Percentiles rank a stretch among this genome's conserved stretches.
Evolutionary conservation across 805 yeast genomes (phyloP).

Genomic region (Priceomyces medius): DNA sequence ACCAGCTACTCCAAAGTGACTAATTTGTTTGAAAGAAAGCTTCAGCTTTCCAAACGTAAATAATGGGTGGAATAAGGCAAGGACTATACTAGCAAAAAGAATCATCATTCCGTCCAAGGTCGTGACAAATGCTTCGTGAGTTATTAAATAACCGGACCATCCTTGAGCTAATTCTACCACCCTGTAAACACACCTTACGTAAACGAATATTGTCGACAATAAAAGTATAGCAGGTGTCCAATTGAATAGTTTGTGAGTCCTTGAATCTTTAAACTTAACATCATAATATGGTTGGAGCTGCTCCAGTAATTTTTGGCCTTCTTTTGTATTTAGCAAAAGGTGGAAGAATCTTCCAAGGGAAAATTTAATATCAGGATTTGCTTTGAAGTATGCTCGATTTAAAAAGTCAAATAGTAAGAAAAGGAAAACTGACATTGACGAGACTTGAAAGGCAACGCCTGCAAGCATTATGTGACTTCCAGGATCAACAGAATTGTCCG

Average conservation of each 20-base stretch:
- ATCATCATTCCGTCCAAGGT: constrained; percentile 32
- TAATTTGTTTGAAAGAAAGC: not conserved
- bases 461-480: constrained; percentile 76
- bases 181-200: constrained; percentile 70
- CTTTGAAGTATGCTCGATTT: constrained; percentile 34
- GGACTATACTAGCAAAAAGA: constrained; percentile 19
- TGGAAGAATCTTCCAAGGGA: constrained; percentile 16
- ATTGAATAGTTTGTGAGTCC: constrained; percentile 37
- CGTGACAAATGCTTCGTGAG: constrained; percentile 42
- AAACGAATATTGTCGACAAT: constrained; percentile 52
- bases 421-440: constrained; percentile 63
- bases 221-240: constrained; percentile 47
- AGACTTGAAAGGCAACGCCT: constrained; percentile 76
- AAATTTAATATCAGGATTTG: constrained; percentile 19
- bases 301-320: constrained; percentile 16
- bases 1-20: too few species aligned
- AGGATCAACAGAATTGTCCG: constrained; percentile 23
- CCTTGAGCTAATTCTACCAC: constrained; percentile 71
- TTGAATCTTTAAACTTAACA: constrained; percentile 30
- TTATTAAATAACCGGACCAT: constrained; percentile 65
- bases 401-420: constrained; percentile 49
- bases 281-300: constrained; percentile 29
- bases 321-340: constrained; percentile 22
- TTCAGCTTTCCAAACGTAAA: constrained; percentile 46
- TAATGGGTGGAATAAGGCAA: constrained; percentile 59